phyloP scores from a whole-genome alignment of 2,329 filamentous ascomycete species.

The Stenocarpella maydis region DNA sequence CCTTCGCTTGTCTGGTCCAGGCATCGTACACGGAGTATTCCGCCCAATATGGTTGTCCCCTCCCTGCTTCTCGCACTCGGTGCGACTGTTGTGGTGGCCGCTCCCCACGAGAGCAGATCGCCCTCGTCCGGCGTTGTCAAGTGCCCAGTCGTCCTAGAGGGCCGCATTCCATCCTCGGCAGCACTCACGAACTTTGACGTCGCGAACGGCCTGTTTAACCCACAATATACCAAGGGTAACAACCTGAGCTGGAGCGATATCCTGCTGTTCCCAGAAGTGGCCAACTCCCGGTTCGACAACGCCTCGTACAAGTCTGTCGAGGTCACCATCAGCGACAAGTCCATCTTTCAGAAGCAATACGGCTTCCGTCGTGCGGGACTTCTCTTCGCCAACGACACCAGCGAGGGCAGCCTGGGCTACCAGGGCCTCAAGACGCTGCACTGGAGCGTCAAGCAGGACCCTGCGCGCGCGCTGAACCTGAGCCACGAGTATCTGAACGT shows the following conservation, averaged over 20 bases:
- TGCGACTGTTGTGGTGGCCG: conserved; percentile 11
- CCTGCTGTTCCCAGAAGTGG: background rate
- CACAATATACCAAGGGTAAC: conserved; percentile 2
- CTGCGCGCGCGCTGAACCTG: conserved; percentile 59
- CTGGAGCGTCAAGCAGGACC: conserved; percentile 64
- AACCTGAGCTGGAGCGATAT: background rate
- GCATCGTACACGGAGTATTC: background rate
- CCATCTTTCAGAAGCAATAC: conserved; percentile 64
- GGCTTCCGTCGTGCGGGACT: conserved; percentile 69
- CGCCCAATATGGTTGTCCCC: background rate
- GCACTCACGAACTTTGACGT: conserved; percentile 5
- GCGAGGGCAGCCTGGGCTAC: conserved; percentile 53
- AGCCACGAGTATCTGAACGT: conserved; percentile 68
- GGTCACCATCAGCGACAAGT: conserved; percentile 43
- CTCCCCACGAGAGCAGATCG: background rate
- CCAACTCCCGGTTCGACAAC: background rate
- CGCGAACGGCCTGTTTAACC: background rate
- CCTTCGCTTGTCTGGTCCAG: conserved; percentile 16
- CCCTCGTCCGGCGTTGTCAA: conserved; percentile 24
- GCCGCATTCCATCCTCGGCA: background rate
- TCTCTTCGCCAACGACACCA: conserved; percentile 58
- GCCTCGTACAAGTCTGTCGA: background rate
- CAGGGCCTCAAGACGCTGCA: conserved; percentile 67
- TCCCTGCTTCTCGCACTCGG: conserved; percentile 16
- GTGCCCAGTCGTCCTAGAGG: background rate